A percentile compares a stretch with the other conserved stretches of the same genome.
These are phyloP conservation scores for Aspergillus sp. DNA, from an alignment of 2,329 filamentous ascomycete species.

Conservation along the genomic window DNA sequence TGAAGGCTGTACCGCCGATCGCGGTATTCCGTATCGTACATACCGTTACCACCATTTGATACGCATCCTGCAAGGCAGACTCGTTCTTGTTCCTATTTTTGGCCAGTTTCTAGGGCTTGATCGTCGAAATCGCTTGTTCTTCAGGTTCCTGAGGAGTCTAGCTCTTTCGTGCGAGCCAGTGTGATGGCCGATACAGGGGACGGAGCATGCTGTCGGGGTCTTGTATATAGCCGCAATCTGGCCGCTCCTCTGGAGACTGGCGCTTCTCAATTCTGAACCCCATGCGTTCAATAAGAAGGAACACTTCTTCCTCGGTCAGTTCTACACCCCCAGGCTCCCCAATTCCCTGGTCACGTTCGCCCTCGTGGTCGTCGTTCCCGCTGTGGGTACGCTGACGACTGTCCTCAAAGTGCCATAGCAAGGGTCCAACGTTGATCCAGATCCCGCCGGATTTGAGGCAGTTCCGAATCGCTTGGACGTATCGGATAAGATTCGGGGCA, in stretches of 20 bases:
- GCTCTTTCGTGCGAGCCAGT: conserved; percentile 80
- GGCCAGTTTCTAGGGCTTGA: not conserved
- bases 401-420: conserved; percentile 95
- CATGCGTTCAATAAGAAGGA: conserved; percentile 68
- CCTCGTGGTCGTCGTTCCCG: conserved; percentile 12
- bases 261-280: conserved; percentile 73
- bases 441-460: conserved; percentile 77
- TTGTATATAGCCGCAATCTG: conserved; percentile 73
- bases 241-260: conserved; percentile 59
- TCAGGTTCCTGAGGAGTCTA: not conserved
- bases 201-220: conserved; percentile 82
- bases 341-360: conserved; percentile 59
- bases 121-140: not conserved
- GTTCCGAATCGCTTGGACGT: conserved; percentile 77
- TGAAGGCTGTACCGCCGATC: conserved; percentile 16
- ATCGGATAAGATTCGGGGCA: conserved; percentile 86
- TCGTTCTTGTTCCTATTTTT: conserved; percentile 4
- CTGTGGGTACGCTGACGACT: conserved; percentile 23
- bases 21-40: conserved; percentile 4
- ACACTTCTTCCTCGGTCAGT: conserved; percentile 83
- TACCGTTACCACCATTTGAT: not conserved
- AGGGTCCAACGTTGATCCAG: conserved; percentile 84
- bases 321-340: conserved; percentile 89
- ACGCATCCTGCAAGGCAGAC: conserved; percentile 12
- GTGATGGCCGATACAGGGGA: conserved; percentile 74